phyloP scores from a whole-genome alignment of 78 protist genomes.

The Dictyostelium intermedium region DNA sequence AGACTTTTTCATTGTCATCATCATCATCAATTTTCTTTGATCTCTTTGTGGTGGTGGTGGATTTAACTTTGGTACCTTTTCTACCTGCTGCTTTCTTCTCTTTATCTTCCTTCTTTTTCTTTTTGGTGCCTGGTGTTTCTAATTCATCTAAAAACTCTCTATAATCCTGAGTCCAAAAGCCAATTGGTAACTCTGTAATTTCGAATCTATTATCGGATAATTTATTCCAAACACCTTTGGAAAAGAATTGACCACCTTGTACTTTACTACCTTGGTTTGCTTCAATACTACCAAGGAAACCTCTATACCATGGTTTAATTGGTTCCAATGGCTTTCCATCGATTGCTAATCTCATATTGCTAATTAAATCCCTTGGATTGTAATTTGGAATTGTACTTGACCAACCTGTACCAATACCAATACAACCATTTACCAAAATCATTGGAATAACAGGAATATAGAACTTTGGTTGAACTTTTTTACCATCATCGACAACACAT shows the following conservation, averaged over 20 bases:
- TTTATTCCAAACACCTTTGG: conserved; percentile 1
- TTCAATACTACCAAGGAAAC: conserved; percentile 86
- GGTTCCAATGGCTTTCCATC: conserved; percentile 57
- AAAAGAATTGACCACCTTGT: not conserved
- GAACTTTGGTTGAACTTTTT: conserved; percentile 94
- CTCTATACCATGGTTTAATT: conserved; percentile 96
- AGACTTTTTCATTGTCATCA: not conserved
- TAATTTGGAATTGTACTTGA: conserved; percentile 89
- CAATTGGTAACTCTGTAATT: conserved; percentile 86
- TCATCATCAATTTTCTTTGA: conserved; percentile 75
- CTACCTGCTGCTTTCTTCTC: conserved; percentile 23
- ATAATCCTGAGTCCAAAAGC: conserved; percentile 88
- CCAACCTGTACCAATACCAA: conserved; percentile 66
- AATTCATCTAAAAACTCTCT: conserved; percentile 81
- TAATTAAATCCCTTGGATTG: conserved; percentile 94
- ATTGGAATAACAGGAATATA: conserved; percentile 98
- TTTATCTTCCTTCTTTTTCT: not conserved
- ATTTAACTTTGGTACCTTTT: not conserved
- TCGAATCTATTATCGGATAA: not conserved
- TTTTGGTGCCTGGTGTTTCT: not conserved
- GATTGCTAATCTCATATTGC: conserved; percentile 71
- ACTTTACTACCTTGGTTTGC: not conserved
- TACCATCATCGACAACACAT: conserved; percentile 96
- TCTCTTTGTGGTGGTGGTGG: conserved; percentile 65
- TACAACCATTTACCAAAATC: conserved; percentile 97